phyloP scores from a whole-genome alignment of 176 grass and related monocot genomes.

The Phoenix roebelenii region DNA sequence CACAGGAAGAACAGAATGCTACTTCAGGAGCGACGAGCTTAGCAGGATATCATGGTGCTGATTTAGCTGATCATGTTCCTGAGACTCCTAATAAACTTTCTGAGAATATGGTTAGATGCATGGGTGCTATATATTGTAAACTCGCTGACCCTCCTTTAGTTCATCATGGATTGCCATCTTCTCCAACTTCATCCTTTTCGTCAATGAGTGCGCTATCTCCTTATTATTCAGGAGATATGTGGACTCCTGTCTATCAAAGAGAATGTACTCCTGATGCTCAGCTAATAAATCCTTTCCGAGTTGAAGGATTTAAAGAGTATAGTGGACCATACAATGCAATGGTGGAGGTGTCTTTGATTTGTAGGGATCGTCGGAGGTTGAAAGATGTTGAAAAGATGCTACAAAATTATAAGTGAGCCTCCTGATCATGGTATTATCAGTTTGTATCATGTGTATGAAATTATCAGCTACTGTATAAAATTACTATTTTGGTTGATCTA shows the following conservation, averaged over 20 bases:
- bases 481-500: too few species aligned
- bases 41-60: slow-evolving; percentile 88
- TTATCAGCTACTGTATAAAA: too few species aligned
- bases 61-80: slow-evolving; percentile 66
- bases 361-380: slow-evolving; percentile 43
- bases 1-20: slow-evolving; percentile 44
- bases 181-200: slow-evolving; percentile 72
- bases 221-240: slow-evolving; percentile 61
- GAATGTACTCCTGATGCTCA: slow-evolving; percentile 71
- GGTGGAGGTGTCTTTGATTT: slow-evolving; percentile 88
- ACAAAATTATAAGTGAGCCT: slow-evolving; percentile 76
- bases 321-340: slow-evolving; percentile 91
- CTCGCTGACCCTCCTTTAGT: slow-evolving; percentile 79
- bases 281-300: slow-evolving; percentile 88
- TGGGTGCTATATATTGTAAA: slow-evolving; percentile 73
- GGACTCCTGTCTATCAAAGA: slow-evolving; percentile 63
- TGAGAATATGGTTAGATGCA: slow-evolving; percentile 91
- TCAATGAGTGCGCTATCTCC: slow-evolving; percentile 78
- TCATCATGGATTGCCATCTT: slow-evolving; percentile 45
- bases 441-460: too few species aligned
- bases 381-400: slow-evolving; percentile 69
- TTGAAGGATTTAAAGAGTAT: slow-evolving; percentile 91
- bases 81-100: slow-evolving; percentile 90
- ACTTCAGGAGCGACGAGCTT: slow-evolving; percentile 70
- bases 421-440: not conserved